Evolutionary conservation across 176 grass and related monocot genomes (phyloP), one percentile per base, ranked within the genome.

Genomic region (Musa acuminata): DNA sequence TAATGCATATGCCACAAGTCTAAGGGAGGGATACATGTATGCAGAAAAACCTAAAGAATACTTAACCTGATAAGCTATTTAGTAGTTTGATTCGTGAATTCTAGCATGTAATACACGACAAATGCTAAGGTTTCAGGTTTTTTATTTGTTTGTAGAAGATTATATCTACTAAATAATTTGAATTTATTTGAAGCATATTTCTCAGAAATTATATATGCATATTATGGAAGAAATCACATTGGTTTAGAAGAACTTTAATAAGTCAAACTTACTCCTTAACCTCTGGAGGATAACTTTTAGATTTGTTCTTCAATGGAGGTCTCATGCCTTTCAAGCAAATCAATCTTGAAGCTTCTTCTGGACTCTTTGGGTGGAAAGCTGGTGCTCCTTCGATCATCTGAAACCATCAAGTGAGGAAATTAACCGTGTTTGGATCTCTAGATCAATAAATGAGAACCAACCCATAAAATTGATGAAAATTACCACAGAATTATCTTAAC

Each of bases 351-450:
- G 77, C 71, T 60, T 87, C 96, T 81, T 95, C 96, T 19, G 84
- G 65, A 16, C 73, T 26, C 43, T 83, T 96, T 63, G 53, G 77
- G 19, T 89, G 90, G 53, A 87, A 84, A 27, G 85, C 69, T 13
- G 82, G 79, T 51, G 75, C 65, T 73, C 92, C 92, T 76, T 91
- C 92, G 55, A 91, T 84, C 92, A 87, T 95, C 81, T 91, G 78
- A 74, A 9, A 50, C 8, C 67, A 70, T 20, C 7, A 50, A 16
- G 55, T 14, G 50, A 13, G 57, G 8, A 62, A 2, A 57, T 57
- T 11, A 70, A 51, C 14, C 19, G 51, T 50, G 1, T 51, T 51
- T 21, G 43, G 21, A 51, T 19, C 67, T 49, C 17, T 17, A 43
- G 35, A 43, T 5, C 35, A 43, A 43, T 70, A 6, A 16, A n/a